These are phyloP conservation scores for Hericium rajendrae DNA, from an alignment of 768 basidiomycete genomes.

Conservation along the genomic window DNA sequence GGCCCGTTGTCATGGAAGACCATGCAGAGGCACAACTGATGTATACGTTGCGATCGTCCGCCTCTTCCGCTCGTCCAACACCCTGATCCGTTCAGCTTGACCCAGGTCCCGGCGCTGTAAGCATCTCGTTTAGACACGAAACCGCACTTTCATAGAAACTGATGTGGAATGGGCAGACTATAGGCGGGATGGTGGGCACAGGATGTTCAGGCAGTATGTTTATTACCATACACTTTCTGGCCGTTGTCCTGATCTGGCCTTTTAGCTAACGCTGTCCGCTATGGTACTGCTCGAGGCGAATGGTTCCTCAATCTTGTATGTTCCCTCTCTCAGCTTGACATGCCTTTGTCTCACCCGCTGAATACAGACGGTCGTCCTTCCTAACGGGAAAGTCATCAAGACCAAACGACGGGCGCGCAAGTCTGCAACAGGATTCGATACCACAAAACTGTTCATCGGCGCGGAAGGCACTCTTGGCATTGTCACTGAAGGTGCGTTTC, in stretches of 20 bases:
- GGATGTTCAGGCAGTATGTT: constrained; percentile 75
- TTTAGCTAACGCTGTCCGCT: constrained; percentile 71
- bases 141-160: too few species aligned
- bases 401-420: constrained; percentile 74
- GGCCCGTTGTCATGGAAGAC: constrained; percentile 12
- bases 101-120: constrained; percentile 39
- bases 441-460: constrained; percentile 82
- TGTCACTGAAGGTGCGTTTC: constrained; percentile 65
- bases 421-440: constrained; percentile 81
- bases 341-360: neutral
- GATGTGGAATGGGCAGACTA: constrained; percentile 35
- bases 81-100: constrained; percentile 17
- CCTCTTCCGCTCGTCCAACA: neutral
- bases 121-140: constrained; percentile 12
- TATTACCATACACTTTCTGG: neutral
- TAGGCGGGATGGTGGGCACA: constrained; percentile 84
- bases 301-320: constrained; percentile 76
- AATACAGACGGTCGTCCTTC: constrained; percentile 70
- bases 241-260: neutral
- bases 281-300: constrained; percentile 81
- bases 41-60: neutral
- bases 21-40: neutral
- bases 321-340: neutral
- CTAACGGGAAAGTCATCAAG: constrained; percentile 79
- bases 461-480: constrained; percentile 87